Conservation (phyloP, 768 basidiomycete species). For the Suillus variegatus region DNA sequence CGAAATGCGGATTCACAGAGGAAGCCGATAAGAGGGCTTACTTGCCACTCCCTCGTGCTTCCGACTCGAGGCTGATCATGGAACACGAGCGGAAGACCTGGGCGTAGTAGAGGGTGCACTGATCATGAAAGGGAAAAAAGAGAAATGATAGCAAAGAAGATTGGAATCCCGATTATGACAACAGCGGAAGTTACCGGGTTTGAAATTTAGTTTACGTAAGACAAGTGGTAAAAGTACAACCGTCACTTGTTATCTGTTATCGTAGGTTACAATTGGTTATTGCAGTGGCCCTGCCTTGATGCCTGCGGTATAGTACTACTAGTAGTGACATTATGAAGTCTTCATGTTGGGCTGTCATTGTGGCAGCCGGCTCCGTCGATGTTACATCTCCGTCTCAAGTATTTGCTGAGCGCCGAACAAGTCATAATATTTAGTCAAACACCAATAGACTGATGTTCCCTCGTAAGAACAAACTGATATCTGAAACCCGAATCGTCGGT, state of each 20-base stretch:
- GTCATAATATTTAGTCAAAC: not conserved
- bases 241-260: not conserved
- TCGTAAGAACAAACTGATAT: not conserved
- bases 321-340: not conserved
- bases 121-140: constrained; percentile 3
- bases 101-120: not conserved
- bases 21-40: constrained; percentile 11
- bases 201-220: not conserved
- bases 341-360: not conserved
- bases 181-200: not conserved
- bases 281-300: not conserved
- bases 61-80: constrained; percentile 13
- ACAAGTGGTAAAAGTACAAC: too few species aligned
- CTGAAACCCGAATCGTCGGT: not conserved
- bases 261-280: too few species aligned
- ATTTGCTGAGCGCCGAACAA: not conserved
- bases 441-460: not conserved
- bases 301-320: not conserved
- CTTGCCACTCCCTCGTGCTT: constrained; percentile 13
- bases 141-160: not conserved
- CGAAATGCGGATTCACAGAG: constrained; percentile 7
- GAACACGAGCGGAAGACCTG: not conserved
- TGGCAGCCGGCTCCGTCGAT: too few species aligned
- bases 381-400: not conserved
- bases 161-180: not conserved